Evolutionary conservation across 257 asterid genomes (phyloP), one percentile per base, ranked within the genome.

Genomic region (Leonotis leonurus): DNA sequence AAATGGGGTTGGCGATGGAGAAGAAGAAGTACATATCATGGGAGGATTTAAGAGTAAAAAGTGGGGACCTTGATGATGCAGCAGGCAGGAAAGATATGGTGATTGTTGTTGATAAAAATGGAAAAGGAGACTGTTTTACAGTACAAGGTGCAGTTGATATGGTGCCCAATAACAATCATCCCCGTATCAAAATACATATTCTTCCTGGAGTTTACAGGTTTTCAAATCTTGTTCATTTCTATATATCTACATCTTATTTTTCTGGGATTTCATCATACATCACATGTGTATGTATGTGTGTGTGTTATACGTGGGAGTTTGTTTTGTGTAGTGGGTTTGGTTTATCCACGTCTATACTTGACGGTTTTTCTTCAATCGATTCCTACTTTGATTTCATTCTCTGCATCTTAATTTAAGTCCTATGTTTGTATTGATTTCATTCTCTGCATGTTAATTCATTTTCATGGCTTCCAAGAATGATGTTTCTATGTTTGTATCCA

Each of bases 121-220:
- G 94, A 2, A 16, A 45, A 0, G 89, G 91, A 3, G 85, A 85
- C 66, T 80, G 79, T 0, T 2, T n/a, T 0, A 88, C 86, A 0
- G 82, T 85, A 26, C 94, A 88, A 63, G 94, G 73, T 6, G 96
- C 91, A 2, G 71, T 88, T 10, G 77, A 83, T 52, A 56, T 81
- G 81, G 91, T 88, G 54, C 89, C 94, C 0, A 13, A 14, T 3
- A 8, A 56, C 27, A 85, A 80, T 43, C 8, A 12, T 0, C 11
- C 67, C 0, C 75, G 91, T 51, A 56, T 83, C 0, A 88, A 80
- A 45, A 85, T 88, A 45, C 71, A 62, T 53, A 63, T 88, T 61
- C 83, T 18, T 65, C 89, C 85, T 0, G 96, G 89, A 56, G 27
- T 77, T 1, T 88, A 85, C 78, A 85, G 89, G 96, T 83, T 64